These are phyloP conservation scores for Carpinus viminea DNA, from an alignment of 306 rosid species.

Conservation along the genomic window DNA sequence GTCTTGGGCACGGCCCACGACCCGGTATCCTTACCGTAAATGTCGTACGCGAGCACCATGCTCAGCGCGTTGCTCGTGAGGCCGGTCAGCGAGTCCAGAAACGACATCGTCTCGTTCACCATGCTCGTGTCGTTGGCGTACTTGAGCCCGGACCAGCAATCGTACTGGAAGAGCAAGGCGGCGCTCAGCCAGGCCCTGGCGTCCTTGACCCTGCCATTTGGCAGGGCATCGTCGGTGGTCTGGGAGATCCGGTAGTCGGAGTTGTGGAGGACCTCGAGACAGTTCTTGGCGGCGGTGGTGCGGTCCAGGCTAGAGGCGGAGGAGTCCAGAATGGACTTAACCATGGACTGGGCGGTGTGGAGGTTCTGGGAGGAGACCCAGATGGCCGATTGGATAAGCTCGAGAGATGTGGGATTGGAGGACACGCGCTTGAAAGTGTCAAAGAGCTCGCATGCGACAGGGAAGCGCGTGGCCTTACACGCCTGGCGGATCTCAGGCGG, in stretches of 20 bases:
- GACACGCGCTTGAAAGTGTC: conserved; percentile 29
- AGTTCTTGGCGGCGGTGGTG: conserved; percentile 58
- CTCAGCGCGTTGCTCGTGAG: conserved; percentile 75
- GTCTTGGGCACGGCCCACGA: conserved; percentile 65
- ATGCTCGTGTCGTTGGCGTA: conserved; percentile 74
- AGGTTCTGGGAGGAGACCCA: conserved; percentile 46
- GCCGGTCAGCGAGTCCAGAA: conserved; percentile 34
- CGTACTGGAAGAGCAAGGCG: conserved; percentile 66
- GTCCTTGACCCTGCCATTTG: conserved; percentile 44
- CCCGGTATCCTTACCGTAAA: conserved; percentile 45
- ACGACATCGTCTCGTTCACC: conserved; percentile 63
- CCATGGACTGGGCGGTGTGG: conserved; percentile 54
- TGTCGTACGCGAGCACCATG: conserved; percentile 58
- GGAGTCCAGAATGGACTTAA: conserved; percentile 41
- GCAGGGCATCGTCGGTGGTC: conserved; percentile 43
- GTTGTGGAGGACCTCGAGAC: conserved; percentile 46
- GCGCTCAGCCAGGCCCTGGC: conserved; percentile 80
- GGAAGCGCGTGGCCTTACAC: conserved; percentile 83
- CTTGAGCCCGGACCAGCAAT: conserved; percentile 71
- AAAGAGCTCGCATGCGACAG: conserved; percentile 53
- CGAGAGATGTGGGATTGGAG: conserved; percentile 35
- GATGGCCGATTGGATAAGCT: conserved; percentile 54
- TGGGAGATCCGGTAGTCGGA: conserved; percentile 61
- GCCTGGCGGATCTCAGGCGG: conserved; percentile 37
- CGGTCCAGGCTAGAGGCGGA: conserved; percentile 54